These are phyloP conservation scores for Neonectria punicea DNA, from an alignment of 2,329 filamentous ascomycete species.

Conservation along the genomic window DNA sequence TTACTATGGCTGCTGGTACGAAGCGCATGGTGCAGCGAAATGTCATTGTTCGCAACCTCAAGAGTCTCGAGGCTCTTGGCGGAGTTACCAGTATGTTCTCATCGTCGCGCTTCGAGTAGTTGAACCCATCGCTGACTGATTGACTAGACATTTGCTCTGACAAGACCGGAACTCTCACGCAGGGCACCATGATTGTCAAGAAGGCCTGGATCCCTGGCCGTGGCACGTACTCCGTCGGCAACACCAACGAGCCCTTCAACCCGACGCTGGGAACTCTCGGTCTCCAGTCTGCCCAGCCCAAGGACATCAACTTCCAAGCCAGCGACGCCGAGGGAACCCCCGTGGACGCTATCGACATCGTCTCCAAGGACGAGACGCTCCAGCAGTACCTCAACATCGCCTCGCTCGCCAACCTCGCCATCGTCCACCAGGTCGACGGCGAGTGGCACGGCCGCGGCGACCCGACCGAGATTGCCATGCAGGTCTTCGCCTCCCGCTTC, in stretches of 20 bases:
- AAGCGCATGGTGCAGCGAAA: conserved; percentile 64
- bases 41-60: conserved; percentile 64
- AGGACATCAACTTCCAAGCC: conserved; percentile 46
- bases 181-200: conserved; percentile 64
- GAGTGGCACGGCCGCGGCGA: conserved; percentile 74
- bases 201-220: conserved; percentile 63
- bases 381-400: conserved; percentile 70
- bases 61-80: conserved; percentile 67
- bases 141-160: conserved; percentile 62
- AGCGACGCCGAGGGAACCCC: conserved; percentile 42
- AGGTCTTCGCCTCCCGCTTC: conserved; percentile 78
- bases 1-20: conserved; percentile 66
- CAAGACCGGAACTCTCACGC: conserved; percentile 66
- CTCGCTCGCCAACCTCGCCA: conserved; percentile 73
- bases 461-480: conserved; percentile 75
- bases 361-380: conserved; percentile 60
- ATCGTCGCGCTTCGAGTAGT: neutral
- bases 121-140: conserved; percentile 25
- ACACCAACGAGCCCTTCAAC: conserved; percentile 66
- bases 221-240: conserved; percentile 58
- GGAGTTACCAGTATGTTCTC: conserved; percentile 57
- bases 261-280: conserved; percentile 62
- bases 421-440: conserved; percentile 64
- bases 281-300: conserved; percentile 50
- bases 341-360: conserved; percentile 43